Evolutionary conservation across 2,329 filamentous ascomycete species (phyloP).

Genomic region (Decorospora gaudefroyi): DNA sequence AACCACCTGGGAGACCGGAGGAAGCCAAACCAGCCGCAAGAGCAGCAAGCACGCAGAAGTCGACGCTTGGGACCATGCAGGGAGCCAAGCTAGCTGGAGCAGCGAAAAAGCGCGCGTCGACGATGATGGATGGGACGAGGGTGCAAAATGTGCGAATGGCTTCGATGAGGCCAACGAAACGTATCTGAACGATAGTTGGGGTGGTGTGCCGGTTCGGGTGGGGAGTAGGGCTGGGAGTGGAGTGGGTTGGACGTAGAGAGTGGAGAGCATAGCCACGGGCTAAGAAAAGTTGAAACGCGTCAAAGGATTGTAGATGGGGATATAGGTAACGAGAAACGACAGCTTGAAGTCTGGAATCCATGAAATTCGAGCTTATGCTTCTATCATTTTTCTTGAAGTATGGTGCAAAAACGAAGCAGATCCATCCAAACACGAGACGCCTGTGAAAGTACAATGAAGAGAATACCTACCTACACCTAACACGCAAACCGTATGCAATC

Average conservation of each 20-base stretch:
- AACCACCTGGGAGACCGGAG: background rate
- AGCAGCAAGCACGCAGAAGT: background rate
- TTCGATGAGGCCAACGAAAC: constrained; percentile 30
- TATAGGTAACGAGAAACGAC: no score
- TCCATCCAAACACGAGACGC: no score
- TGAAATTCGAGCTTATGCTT: no score
- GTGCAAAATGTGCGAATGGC: constrained; percentile 19
- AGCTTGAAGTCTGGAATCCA: no score
- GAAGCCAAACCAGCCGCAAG: background rate
- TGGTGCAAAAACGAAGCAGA: no score
- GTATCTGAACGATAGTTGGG: constrained; percentile 29
- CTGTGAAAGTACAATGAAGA: no score
- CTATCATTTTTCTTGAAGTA: no score
- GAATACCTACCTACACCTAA: no score
- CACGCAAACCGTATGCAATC: background rate
- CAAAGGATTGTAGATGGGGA: no score
- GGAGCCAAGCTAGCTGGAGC: constrained; percentile 4
- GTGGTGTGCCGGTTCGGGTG: constrained; percentile 23
- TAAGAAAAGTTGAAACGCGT: no score
- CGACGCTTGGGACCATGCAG: background rate
- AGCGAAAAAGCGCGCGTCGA: constrained; percentile 1
- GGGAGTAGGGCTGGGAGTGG: constrained; percentile 11
- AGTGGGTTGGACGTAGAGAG: constrained; percentile 10
- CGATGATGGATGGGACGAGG: constrained; percentile 9
- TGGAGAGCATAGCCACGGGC: background rate